phyloP scores from a whole-genome alignment of 371 early-diverging fungal genomes.

The Actinomortierella ambigua region DNA sequence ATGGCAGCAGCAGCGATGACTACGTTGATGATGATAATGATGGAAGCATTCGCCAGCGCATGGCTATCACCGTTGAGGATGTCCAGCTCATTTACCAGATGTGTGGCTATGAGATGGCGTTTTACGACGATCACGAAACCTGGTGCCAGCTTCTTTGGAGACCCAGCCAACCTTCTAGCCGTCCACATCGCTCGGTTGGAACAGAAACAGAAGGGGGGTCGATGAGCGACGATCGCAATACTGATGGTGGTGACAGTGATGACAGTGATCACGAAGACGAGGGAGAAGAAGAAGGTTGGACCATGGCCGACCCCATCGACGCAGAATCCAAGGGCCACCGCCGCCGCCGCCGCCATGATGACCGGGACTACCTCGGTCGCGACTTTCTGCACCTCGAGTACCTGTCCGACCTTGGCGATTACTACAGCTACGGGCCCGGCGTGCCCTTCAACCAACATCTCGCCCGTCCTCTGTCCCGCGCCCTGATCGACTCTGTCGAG shows the following conservation, averaged over 20 bases:
- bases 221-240: too few relatives aligned
- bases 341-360: background rate
- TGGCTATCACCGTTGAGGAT: conserved; percentile 28
- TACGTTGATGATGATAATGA: too few relatives aligned
- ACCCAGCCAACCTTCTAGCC: too few relatives aligned
- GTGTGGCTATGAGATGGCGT: conserved; percentile 30
- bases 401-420: conserved; percentile 24
- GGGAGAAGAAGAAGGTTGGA: background rate
- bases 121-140: conserved; percentile 25
- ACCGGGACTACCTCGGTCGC: background rate
- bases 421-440: conserved; percentile 29
- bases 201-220: too few relatives aligned
- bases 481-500: conserved; percentile 18
- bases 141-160: conserved; percentile 25
- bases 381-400: conserved; percentile 23
- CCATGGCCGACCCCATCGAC: background rate
- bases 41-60: too few relatives aligned
- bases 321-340: background rate
- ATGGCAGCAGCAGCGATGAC: conserved; percentile 3
- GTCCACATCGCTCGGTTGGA: background rate
- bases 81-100: conserved; percentile 16
- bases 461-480: conserved; percentile 20
- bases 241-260: background rate
- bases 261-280: background rate
- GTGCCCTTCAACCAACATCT: conserved; percentile 38